phyloP scores from a whole-genome alignment of 495 filamentous ascomycete species.

The Aspergillus sclerotiicarbonarius region DNA sequence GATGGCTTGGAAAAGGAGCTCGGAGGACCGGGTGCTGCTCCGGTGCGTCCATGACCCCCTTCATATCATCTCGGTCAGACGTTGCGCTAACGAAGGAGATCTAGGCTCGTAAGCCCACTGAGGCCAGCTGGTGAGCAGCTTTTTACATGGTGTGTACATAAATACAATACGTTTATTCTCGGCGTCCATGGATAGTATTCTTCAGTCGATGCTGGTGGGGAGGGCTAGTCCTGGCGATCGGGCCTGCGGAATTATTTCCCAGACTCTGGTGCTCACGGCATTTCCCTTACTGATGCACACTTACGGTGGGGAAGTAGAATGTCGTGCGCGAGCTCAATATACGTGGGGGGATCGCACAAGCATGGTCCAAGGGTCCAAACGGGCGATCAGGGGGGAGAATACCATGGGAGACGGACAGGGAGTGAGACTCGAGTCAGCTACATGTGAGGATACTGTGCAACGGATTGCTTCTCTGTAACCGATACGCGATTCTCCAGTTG shows the following conservation, averaged over 20 bases:
- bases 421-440: background rate
- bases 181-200: conserved; percentile 34
- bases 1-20: conserved; percentile 83
- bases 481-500: background rate
- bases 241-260: background rate
- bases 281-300: background rate
- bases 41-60: conserved; percentile 30
- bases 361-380: background rate
- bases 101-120: conserved; percentile 44
- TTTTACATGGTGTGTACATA: conserved; percentile 40
- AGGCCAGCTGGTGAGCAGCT: conserved; percentile 40
- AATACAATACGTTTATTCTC: conserved; percentile 42
- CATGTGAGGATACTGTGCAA: background rate
- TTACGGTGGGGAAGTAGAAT: background rate
- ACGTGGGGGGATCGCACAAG: background rate
- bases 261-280: background rate
- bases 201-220: conserved; percentile 20
- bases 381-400: background rate
- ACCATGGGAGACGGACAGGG: background rate
- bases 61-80: background rate
- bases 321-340: background rate
- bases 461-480: background rate
- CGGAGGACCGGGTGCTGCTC: conserved; percentile 60
- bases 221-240: background rate
- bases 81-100: background rate